Percentiles rank a stretch among this genome's conserved stretches.
Conservation (phyloP, 140 eudicot genomes). For the Anethum foeniculum region DNA sequence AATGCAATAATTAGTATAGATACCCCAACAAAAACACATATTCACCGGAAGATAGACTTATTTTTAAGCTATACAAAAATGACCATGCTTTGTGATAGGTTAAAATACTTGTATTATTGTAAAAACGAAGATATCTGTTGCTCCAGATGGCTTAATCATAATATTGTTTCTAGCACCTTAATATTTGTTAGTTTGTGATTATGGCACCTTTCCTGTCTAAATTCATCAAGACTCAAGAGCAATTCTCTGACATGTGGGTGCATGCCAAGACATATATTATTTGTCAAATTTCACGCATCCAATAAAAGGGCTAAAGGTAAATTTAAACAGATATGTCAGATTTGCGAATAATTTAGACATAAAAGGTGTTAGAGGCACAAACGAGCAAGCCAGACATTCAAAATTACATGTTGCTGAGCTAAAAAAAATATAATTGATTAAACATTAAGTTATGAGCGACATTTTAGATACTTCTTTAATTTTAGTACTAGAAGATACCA, state of each 20-base stretch:
- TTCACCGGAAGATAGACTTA: neutral
- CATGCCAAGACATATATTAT: neutral
- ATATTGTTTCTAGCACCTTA: neutral
- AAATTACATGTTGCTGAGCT: neutral
- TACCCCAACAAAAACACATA: neutral
- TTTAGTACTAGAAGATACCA: neutral
- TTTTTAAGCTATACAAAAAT: neutral
- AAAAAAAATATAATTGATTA: neutral
- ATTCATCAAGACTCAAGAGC: neutral
- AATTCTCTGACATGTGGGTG: neutral
- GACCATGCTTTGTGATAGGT: neutral
- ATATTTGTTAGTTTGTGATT: neutral
- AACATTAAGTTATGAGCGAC: neutral
- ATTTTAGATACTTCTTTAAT: neutral
- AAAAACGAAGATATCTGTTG: neutral
- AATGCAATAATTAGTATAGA: neutral
- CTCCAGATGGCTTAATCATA: neutral
- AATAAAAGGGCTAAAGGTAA: neutral
- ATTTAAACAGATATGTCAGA: neutral
- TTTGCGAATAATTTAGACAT: neutral
- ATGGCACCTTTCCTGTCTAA: neutral
- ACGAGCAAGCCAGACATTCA: neutral
- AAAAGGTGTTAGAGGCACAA: neutral
- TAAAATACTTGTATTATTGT: neutral
- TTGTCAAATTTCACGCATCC: neutral